Evolutionary conservation across 176 grass and related monocot genomes (phyloP), one percentile per base, ranked within the genome.

Genomic region (Aegilops longissima): DNA sequence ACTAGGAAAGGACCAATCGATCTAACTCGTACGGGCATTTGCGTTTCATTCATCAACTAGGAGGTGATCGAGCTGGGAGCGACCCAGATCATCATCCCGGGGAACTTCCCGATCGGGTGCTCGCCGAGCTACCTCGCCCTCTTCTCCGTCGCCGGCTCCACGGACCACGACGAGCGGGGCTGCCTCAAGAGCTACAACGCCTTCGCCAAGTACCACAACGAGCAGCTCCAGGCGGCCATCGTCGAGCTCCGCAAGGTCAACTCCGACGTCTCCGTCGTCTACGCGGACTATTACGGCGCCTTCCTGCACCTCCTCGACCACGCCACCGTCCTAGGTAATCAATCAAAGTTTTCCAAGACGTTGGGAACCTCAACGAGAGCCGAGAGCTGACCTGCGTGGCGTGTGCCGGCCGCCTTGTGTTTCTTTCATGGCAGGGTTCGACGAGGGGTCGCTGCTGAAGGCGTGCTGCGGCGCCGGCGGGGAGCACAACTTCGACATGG

Each of bases 71-170:
- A 89, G 63, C 27, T 89, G 6, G 96, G 93, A 20, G 96, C 90
- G 12, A 83, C 80, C n/a, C 86, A 92, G 76, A 85, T 98, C 62
- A 70, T 95, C 8, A 66, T 98, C 47, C 93, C 93, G 0, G 96
- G 96, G 16, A 98, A 98, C 81, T 91, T 98, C 78, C 93, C 92
- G 1, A 95, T 95, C 42, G 96, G 92, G 16, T 98, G 96, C 84
- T 92, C 86, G 58, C 96, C 93, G 42, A 95, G 93, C 64, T 98
- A 98, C 79, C 93, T 98, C 63, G 51, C 93, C 44, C 84, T 95
- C 88, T 98, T 94, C 94, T 82, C 80, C 47, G 12, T 17, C 2
- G n/a, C 24, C 1, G 70, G 64, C 40, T 11, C 89, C 4, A 30
- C 61, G 0, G 91, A 81, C 62, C 92, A 84, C 18, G 96, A 98